phyloP scores from a whole-genome alignment of 768 basidiomycete species.

The Suillus luteus region DNA sequence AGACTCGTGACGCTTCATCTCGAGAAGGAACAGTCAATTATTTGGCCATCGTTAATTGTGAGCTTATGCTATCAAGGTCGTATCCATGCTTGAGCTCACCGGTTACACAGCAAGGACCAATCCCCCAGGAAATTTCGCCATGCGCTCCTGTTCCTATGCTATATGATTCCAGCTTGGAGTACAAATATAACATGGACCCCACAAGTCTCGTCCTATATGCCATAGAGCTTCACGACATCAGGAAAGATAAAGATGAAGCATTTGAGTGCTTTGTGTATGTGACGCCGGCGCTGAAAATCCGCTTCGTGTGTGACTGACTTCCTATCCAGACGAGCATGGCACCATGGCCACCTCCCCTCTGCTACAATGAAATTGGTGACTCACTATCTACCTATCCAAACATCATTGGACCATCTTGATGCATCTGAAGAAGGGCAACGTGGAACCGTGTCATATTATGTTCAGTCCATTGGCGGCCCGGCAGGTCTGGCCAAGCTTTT shows the following conservation, averaged over 20 bases:
- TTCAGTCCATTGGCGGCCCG: slow-evolving; percentile 67
- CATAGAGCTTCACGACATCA: slow-evolving; percentile 72
- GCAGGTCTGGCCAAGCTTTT: slow-evolving; percentile 72
- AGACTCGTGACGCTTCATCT: slow-evolving; percentile 76
- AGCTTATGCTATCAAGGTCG: not conserved
- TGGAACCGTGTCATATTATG: slow-evolving; percentile 61
- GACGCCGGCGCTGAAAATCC: not conserved
- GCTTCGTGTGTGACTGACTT: slow-evolving; percentile 5
- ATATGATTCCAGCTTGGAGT: slow-evolving; percentile 52
- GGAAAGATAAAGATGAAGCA: slow-evolving; percentile 73
- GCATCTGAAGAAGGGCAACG: slow-evolving; percentile 41
- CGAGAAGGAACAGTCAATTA: slow-evolving; percentile 76
- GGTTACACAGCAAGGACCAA: slow-evolving; percentile 46
- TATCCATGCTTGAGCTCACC: not conserved
- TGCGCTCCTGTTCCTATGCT: slow-evolving; percentile 51
- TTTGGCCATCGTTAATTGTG: slow-evolving; percentile 81
- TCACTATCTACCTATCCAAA: slow-evolving; percentile 66
- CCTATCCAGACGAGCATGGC: slow-evolving; percentile 72
- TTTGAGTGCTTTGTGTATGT: slow-evolving; percentile 82
- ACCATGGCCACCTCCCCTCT: slow-evolving; percentile 71
- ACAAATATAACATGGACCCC: slow-evolving; percentile 83
- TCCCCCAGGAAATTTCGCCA: slow-evolving; percentile 61
- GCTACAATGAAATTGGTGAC: slow-evolving; percentile 78
- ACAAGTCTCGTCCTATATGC: slow-evolving; percentile 76
- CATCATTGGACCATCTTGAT: slow-evolving; percentile 39